Evolutionary conservation across 2,329 filamentous ascomycete genomes (phyloP), one percentile per base, ranked within the genome.

Genomic region (Chaetomiaceae sp.): DNA sequence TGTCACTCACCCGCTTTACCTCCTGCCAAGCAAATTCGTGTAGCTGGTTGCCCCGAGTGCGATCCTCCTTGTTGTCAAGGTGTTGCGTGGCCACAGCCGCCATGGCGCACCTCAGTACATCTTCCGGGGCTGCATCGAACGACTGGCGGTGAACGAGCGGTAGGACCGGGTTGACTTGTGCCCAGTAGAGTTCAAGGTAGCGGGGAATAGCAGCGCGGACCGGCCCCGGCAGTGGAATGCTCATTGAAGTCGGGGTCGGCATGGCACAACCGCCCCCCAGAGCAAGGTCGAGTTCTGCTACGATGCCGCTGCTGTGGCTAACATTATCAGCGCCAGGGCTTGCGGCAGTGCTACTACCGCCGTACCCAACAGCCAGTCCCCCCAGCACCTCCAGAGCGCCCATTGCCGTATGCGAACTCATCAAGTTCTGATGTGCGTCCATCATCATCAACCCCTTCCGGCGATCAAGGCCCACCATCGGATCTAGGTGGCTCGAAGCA

Each of bases 81-180:
- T 73, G 75, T 60, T 81, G 78, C 20, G 77, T 75, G 41, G 75
- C 79, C 27, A 81, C 64, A n/a, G 79, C 78, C 20, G 78, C 79
- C 78, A 82, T 81, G 54, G 78, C 76, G 55, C 72, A 80, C 13
- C 68, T 72, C 41, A 81, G 67, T 37, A 76, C 66, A 48, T 77
- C 73, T 48, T 75, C 72, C 4, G 66, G 65, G 16, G 66, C 65
- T 23, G 66, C 67, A 51, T 77, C 73, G 36, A 76, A 73, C 13
- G 71, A 73, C 20, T 67, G 64, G 53, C 70, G 71, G 64, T 82
- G 78, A 23, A 81, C 69, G 23, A 81, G 63, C n/a, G 78, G 78
- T 58, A 74, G 75, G 51, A 70, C 58, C 20, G 69, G 67, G 58
- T 79, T 71, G 44, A 79, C 74, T 55, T 71, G 72, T 46, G 74